A percentile compares a stretch with the other conserved stretches of the same genome.
Conservation (phyloP, 108 stramenopile genomes). For the Chaetoceros tenuissimus region DNA sequence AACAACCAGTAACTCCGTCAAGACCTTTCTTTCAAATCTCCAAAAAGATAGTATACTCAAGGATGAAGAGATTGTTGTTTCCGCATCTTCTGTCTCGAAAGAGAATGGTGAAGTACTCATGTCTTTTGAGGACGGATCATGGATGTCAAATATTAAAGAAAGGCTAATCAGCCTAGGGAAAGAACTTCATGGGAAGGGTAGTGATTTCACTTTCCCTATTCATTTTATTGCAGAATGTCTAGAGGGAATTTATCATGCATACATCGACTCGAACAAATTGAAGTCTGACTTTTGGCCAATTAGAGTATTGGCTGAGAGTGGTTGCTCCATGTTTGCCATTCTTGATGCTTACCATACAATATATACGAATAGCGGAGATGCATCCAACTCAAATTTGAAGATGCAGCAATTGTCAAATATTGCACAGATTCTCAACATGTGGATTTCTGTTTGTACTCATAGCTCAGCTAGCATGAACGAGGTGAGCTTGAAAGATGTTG, state of each 20-base stretch:
- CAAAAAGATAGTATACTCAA: slow-evolving; percentile 34
- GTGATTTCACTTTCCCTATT: slow-evolving; percentile 60
- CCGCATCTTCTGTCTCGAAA: background rate
- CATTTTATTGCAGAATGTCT: slow-evolving; percentile 42
- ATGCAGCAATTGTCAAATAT: background rate
- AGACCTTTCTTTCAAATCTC: slow-evolving; percentile 32
- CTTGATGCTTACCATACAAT: slow-evolving; percentile 36
- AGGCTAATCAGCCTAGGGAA: slow-evolving; percentile 46
- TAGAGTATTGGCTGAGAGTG: slow-evolving; percentile 44
- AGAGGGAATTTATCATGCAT: slow-evolving; percentile 53
- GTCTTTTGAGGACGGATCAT: slow-evolving; percentile 64
- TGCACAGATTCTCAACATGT: background rate
- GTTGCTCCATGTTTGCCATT: slow-evolving; percentile 42
- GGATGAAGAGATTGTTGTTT: slow-evolving; percentile 17
- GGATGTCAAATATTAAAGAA: slow-evolving; percentile 45
- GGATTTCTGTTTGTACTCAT: background rate
- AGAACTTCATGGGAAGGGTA: slow-evolving; percentile 54
- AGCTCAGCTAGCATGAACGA: background rate
- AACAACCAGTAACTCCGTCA: slow-evolving; percentile 33
- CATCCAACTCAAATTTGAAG: background rate
- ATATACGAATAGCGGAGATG: background rate
- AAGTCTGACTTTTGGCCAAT: slow-evolving; percentile 47
- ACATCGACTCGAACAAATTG: slow-evolving; percentile 10
- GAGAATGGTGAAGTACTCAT: slow-evolving; percentile 9
- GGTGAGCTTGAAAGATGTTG: background rate